phyloP scores from a whole-genome alignment of 2,329 filamentous ascomycete species.

The Thelonectria discophora region DNA sequence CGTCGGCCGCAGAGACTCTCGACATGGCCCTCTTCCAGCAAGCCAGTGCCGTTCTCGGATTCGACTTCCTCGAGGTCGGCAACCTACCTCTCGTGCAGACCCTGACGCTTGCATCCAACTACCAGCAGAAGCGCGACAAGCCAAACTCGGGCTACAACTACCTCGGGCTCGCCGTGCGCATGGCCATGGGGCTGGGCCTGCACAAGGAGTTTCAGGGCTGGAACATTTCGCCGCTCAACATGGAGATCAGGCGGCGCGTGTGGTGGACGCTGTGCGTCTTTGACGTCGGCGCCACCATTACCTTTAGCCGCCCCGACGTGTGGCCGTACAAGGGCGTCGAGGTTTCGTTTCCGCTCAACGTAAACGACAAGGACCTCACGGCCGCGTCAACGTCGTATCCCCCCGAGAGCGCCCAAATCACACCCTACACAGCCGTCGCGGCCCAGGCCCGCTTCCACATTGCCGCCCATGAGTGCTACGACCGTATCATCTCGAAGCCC shows the following conservation, averaged over 20 bases:
- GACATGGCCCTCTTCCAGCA: conserved; percentile 44
- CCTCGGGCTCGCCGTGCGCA: conserved; percentile 58
- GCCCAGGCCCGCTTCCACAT: conserved; percentile 57
- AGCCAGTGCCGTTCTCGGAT: conserved; percentile 48
- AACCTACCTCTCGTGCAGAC: conserved; percentile 57
- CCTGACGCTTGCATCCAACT: conserved; percentile 56
- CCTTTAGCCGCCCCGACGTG: conserved; percentile 45
- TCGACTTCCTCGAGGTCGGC: conserved; percentile 55
- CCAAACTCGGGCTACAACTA: conserved; percentile 63
- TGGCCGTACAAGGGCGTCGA: conserved; percentile 54
- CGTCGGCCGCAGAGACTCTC: conserved; percentile 31
- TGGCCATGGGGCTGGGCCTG: conserved; percentile 60
- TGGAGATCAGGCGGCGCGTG: conserved; percentile 49
- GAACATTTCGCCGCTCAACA: conserved; percentile 45
- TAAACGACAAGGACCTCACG: conserved; percentile 53
- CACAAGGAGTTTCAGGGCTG: conserved; percentile 55
- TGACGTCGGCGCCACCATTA: conserved; percentile 58
- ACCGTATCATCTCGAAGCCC: conserved; percentile 54
- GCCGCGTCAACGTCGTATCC: conserved; percentile 47
- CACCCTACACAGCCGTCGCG: conserved; percentile 54
- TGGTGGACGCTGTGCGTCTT: conserved; percentile 56
- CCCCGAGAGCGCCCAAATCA: conserved; percentile 49
- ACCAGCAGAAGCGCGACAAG: conserved; percentile 60
- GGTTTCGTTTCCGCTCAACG: conserved; percentile 53
- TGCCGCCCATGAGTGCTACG: conserved; percentile 55